Conservation (phyloP, 73 alveolate genomes). For the Uronychia setigera region DNA sequence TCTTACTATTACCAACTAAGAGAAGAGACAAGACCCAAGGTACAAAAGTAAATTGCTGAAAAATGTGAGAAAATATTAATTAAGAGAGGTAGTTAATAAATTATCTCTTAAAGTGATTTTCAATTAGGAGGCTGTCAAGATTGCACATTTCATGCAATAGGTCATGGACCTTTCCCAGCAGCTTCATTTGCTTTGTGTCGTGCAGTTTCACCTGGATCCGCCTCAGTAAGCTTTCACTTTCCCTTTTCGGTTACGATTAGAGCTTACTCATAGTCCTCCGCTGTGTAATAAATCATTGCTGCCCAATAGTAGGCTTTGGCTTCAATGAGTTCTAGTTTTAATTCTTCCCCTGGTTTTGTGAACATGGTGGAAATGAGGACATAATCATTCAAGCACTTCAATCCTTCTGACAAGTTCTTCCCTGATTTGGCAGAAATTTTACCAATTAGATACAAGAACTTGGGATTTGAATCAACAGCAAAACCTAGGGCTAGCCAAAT, state of each 20-base stretch:
- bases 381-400: conserved; percentile 19
- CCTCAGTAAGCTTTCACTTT: too few species aligned
- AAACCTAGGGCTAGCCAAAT: neutral
- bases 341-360: neutral
- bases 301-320: neutral
- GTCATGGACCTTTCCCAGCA: too few species aligned
- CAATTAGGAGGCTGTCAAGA: too few species aligned
- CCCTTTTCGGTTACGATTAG: too few species aligned
- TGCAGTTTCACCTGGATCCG: too few species aligned
- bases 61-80: neutral
- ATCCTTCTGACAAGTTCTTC: conserved; percentile 21
- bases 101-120: too few species aligned
- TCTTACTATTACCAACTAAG: conserved; percentile 10
- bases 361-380: conserved; percentile 1
- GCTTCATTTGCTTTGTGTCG: too few species aligned
- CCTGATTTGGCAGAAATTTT: conserved; percentile 45
- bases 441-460: conserved; percentile 36
- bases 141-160: too few species aligned
- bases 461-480: conserved; percentile 14
- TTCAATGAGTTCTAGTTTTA: neutral
- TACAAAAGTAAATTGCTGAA: neutral
- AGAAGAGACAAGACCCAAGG: conserved; percentile 1
- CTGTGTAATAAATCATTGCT: neutral
- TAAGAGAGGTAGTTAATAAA: neutral
- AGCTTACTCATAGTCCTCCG: neutral